A percentile compares a stretch with the other conserved stretches of the same genome.
phyloP scores from a whole-genome alignment of 2,329 filamentous ascomycete genomes.

The Ophiostoma himal-ulmi region DNA sequence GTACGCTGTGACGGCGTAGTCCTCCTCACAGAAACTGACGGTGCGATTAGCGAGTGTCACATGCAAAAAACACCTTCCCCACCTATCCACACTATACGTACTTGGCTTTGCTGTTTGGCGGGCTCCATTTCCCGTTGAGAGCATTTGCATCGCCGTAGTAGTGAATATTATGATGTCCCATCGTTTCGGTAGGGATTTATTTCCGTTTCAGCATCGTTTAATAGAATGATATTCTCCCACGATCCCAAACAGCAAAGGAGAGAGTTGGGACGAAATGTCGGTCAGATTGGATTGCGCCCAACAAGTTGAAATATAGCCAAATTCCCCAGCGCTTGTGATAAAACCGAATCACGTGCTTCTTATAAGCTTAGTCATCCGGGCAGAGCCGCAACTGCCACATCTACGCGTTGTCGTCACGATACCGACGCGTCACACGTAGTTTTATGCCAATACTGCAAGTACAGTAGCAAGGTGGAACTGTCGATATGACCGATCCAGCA shows the following conservation, averaged over 20 bases:
- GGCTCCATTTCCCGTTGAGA: constrained; percentile 28
- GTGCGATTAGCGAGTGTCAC: neutral
- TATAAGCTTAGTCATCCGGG: neutral
- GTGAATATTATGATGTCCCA: constrained; percentile 29
- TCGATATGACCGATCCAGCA: neutral
- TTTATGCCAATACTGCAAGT: neutral
- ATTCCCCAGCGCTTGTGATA: neutral
- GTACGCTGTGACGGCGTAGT: constrained; percentile 47
- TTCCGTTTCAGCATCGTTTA: neutral
- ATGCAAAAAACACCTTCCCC: neutral
- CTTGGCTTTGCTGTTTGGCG: constrained; percentile 31
- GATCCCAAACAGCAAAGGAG: neutral
- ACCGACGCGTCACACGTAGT: neutral
- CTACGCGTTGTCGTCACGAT: neutral
- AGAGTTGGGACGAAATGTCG: neutral
- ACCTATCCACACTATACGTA: constrained; percentile 21
- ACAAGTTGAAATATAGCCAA: neutral
- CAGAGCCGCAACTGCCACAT: neutral
- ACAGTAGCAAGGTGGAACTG: too few relatives aligned
- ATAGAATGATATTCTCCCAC: neutral
- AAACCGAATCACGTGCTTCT: neutral
- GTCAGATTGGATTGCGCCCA: neutral
- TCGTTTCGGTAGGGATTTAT: constrained; percentile 16
- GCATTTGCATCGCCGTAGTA: constrained; percentile 28
- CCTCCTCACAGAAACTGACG: constrained; percentile 37